Evolutionary conservation across 352 stramenopile species (phyloP), one percentile per base, ranked within the genome.

Genomic region (Lagenidium sp.): DNA sequence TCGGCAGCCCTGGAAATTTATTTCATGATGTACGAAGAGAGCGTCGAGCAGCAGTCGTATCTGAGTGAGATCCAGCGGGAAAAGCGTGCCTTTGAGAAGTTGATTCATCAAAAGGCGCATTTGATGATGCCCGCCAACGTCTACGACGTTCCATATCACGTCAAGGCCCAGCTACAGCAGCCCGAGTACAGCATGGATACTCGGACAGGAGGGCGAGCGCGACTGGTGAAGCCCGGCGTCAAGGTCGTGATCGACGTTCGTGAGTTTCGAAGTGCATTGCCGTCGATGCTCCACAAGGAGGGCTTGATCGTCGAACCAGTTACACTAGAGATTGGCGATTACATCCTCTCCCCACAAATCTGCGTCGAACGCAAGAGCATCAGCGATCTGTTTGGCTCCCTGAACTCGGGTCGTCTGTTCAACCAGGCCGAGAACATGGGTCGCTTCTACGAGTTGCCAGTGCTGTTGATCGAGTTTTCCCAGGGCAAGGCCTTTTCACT

Each of bases 321-420:
- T 13, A 98, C 95, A 18, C 65, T 99, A 11, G 87, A 95, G 48
- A 85, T 99, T 8, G 96, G 96, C 5, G 96, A 99, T 64, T 99
- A 98, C 61, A 94, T 99, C 6, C 63, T 99, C 29, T 97, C 94
- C 36, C 95, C 95, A 30, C 83, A 98, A 18, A 95, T 99, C 50
- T 98, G 93, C 54, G 77, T 99, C 2, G 96, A 99, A 65, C 72
- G 96, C 29, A 99, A 99, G 57, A 91, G 68, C 50, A 72, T 93
- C 32, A 87, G 75, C 49, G 96, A 99, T 65, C 73, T 99, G n/a
- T 98, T 97, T 55, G 84, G 93, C 16, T 98, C 87, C 26, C 88
- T 99, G 55, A 90, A 89, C 34, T 98, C 83, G 26, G 96, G 96
- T 4, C 64, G 96, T 42, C 72, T 99, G 20, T 98, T 95, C 55